These are phyloP conservation scores for Moesziomyces sp. DNA, from an alignment of 1,284 basidiomycete species.

Conservation along the genomic window DNA sequence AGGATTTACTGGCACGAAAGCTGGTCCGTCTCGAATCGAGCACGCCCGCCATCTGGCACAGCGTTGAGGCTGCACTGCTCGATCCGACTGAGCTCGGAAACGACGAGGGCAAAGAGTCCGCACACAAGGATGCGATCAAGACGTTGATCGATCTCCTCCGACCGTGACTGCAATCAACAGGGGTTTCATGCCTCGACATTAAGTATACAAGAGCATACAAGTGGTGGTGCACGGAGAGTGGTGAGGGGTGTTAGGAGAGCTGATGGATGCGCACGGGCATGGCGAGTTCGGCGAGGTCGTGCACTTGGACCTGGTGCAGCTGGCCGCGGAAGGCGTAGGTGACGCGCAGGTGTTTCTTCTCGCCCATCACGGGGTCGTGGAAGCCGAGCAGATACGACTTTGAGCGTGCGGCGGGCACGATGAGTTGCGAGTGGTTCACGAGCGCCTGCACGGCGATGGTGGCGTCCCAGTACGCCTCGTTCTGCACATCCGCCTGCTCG, in stretches of 20 bases:
- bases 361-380: conserved; percentile 78
- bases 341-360: conserved; percentile 76
- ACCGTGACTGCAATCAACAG: not conserved
- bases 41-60: not conserved
- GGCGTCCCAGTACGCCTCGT: conserved; percentile 76
- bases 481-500: not conserved
- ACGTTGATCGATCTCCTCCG: not conserved
- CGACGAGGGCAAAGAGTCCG: not conserved
- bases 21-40: not conserved
- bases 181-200: too few relatives aligned
- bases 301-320: conserved; percentile 80
- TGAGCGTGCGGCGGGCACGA: conserved; percentile 78
- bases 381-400: conserved; percentile 80
- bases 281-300: conserved; percentile 77
- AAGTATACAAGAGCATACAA: not conserved
- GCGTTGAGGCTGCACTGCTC: not conserved
- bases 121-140: not conserved
- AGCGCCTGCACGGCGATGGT: conserved; percentile 83
- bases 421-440: conserved; percentile 80
- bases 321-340: conserved; percentile 80
- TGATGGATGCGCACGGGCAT: conserved; percentile 74
- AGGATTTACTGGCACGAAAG: not conserved
- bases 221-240: not conserved
- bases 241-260: not conserved
- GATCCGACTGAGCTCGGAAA: not conserved